Evolutionary conservation across 1,284 basidiomycete genomes (phyloP), one percentile per base, ranked within the genome.

Genomic region (Grifola frondosa): DNA sequence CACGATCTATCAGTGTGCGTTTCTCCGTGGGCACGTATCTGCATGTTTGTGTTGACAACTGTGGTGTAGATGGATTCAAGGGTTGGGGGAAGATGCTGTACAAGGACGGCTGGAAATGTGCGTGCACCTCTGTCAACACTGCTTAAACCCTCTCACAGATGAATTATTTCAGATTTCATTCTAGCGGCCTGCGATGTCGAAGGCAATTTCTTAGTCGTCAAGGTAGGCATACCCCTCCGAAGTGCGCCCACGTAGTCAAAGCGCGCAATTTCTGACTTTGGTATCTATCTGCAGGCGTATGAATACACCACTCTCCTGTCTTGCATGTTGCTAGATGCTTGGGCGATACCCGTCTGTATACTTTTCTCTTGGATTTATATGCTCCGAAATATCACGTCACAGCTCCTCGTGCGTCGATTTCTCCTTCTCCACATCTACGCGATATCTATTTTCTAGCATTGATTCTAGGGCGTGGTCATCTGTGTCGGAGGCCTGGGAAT

Each of bases 331-430:
- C 80, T 93, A 40, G 87, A 91, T 59, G 84, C 89, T 37, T 91
- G 88, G 89, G 90, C 90, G 1, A 92, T 90, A 54, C 91, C 91
- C 15, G 78, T 88, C 5, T 92, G 90, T 62, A 69, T 92, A 59
- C 75, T 88, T 65, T 81, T 91, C 65, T 81, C 80, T 33, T 92
- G 83, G 79, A 48, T 93, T 8, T 91, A 88, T 63, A 81, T 91
- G 77, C 80, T 22, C 79, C 82, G 6, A 80, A 67, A 56, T 92
- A 89, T 61, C 84, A 86, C 50, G 84, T 87, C 86, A 0, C 90
- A 92, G 65, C 51, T 91, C 30, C 59, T 90, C 48, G 84, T 85
- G 36, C 46, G 80, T 60, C 25, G 13, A 28, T 25, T 21, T 28
- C 39, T 35, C 30, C 3, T n/a, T 23, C 29, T 40, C n/a, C 15